A percentile compares a stretch with the other conserved stretches of the same genome.
phyloP scores from a whole-genome alignment of 345 rosid genomes.

The Camelina sativa region DNA sequence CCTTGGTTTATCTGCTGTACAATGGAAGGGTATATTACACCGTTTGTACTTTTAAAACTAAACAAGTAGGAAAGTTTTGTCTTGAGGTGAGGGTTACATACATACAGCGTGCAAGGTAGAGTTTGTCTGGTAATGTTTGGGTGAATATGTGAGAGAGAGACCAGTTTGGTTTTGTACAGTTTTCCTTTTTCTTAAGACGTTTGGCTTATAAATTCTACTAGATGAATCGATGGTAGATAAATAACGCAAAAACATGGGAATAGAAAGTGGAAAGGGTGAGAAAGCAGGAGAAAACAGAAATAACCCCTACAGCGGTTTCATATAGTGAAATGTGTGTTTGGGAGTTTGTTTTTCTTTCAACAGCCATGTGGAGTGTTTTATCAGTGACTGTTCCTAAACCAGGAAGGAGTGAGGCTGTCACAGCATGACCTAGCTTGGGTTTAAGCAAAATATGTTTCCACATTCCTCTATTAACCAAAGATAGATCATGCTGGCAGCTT shows the following conservation, averaged over 20 bases:
- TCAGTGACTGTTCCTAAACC: constrained; percentile 47
- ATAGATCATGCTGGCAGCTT: constrained; percentile 99
- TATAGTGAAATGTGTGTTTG: constrained; percentile 4
- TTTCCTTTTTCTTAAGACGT: too few relatives aligned
- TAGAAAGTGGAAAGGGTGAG: neutral
- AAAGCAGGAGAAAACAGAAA: neutral
- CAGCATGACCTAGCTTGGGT: constrained; percentile 77
- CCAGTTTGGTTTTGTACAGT: constrained; percentile 7
- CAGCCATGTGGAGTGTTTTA: constrained; percentile 5
- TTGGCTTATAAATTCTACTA: constrained; percentile 1
- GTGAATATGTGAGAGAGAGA: constrained; percentile 15
- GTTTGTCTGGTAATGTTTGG: constrained; percentile 30
- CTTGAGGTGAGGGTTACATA: neutral
- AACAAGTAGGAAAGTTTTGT: constrained; percentile 15
- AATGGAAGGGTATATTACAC: constrained; percentile 14
- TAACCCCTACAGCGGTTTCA: constrained; percentile 19
- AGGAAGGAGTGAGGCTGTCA: constrained; percentile 93
- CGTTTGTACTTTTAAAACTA: constrained; percentile 9
- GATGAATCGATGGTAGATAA: neutral
- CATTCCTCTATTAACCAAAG: constrained; percentile 48
- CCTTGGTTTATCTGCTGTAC: constrained; percentile 20
- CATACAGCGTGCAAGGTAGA: neutral
- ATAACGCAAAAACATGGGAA: constrained; percentile 6
- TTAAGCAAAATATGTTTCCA: constrained; percentile 48
- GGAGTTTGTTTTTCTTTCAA: neutral